phyloP scores from a whole-genome alignment of 495 filamentous ascomycete species.

The Cladorrhinum samala region DNA sequence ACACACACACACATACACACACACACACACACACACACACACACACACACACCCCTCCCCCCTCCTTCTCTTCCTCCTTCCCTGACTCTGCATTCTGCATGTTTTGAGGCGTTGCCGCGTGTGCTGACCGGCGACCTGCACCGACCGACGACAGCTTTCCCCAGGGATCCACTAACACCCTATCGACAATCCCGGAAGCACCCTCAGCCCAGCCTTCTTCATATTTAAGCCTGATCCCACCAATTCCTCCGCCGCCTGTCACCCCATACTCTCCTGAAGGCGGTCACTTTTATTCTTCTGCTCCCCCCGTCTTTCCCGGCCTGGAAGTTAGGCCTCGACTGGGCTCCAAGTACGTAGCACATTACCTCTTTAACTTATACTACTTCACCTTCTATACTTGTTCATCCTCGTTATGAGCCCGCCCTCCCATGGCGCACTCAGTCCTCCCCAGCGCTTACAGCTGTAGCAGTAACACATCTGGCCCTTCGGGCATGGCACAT shows the following conservation, averaged over 20 bases:
- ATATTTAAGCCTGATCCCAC: constrained; percentile 39
- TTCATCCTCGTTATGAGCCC: constrained; percentile 9
- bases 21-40: not conserved
- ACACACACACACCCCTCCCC: not conserved
- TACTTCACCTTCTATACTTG: constrained; percentile 3
- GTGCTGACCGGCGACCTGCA: constrained; percentile 32
- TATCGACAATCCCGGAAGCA: constrained; percentile 39
- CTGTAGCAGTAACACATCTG: constrained; percentile 39
- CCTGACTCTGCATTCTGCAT: constrained; percentile 2
- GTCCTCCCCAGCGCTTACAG: constrained; percentile 33
- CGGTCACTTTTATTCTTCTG: constrained; percentile 36
- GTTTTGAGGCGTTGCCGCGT: constrained; percentile 22
- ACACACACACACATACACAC: not conserved
- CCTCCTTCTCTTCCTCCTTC: not conserved
- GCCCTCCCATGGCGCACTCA: constrained; percentile 23
- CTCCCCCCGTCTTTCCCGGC: constrained; percentile 37
- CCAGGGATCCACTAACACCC: constrained; percentile 38
- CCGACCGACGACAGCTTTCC: constrained; percentile 35
- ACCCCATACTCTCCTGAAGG: constrained; percentile 41
- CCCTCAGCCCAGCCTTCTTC: constrained; percentile 40
- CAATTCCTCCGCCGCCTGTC: constrained; percentile 37
- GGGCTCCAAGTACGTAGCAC: constrained; percentile 45
- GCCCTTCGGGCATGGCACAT: constrained; percentile 49
- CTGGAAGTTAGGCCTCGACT: constrained; percentile 47
- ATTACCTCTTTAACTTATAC: not conserved